These are phyloP conservation scores for Leptodontidium sp. DNA, from an alignment of 2,329 filamentous ascomycete species.

Conservation along the genomic window DNA sequence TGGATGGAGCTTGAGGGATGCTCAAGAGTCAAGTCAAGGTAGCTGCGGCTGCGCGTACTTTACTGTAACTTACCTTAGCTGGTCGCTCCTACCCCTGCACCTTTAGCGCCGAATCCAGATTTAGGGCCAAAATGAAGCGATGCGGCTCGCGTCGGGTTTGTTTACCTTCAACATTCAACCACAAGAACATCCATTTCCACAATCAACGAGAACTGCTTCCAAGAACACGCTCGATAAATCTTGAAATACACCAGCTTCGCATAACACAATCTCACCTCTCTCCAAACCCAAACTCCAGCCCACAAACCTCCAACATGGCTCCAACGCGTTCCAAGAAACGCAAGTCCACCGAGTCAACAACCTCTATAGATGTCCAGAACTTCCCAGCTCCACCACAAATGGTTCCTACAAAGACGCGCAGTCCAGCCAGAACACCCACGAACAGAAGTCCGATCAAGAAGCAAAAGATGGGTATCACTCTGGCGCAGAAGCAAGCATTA, in stretches of 20 bases:
- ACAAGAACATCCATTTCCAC: slow-evolving; percentile 18
- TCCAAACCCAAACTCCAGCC: slow-evolving; percentile 29
- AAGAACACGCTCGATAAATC: slow-evolving; percentile 5
- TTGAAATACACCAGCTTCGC: background rate
- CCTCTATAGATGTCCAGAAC: slow-evolving; percentile 41
- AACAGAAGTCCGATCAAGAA: slow-evolving; percentile 69
- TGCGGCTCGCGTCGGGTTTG: slow-evolving; percentile 46
- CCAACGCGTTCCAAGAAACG: slow-evolving; percentile 56
- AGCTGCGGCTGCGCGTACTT: slow-evolving; percentile 43
- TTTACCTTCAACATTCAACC: slow-evolving; percentile 49
- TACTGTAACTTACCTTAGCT: slow-evolving; percentile 26
- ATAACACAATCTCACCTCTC: background rate
- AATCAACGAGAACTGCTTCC: slow-evolving; percentile 11
- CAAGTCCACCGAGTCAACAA: slow-evolving; percentile 51
- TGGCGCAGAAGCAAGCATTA: slow-evolving; percentile 82
- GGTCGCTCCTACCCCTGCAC: slow-evolving; percentile 37
- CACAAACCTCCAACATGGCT: slow-evolving; percentile 51
- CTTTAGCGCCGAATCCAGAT: slow-evolving; percentile 29
- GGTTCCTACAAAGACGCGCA: slow-evolving; percentile 50
- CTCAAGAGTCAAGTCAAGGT: slow-evolving; percentile 37
- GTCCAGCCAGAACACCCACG: slow-evolving; percentile 46
- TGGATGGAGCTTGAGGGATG: slow-evolving; percentile 14
- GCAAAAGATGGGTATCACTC: slow-evolving; percentile 66
- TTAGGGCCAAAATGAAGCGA: slow-evolving; percentile 31
- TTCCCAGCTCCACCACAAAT: slow-evolving; percentile 43